Evolutionary conservation across 148 eudicot genomes (phyloP), one percentile per base, ranked within the genome.

Genomic region (Chenopodium quinoa): DNA sequence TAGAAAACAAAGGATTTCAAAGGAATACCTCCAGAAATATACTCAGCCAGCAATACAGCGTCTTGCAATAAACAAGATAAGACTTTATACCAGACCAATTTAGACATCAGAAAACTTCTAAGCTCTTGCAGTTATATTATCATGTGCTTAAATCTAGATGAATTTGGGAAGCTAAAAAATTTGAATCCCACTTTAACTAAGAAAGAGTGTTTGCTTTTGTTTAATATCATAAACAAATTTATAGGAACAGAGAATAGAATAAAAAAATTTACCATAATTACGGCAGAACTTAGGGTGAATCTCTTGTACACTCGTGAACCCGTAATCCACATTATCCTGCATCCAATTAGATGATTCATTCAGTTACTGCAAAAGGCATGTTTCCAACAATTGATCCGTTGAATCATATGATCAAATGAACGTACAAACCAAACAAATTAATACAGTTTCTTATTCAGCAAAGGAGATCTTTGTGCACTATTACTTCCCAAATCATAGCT

Each of bases 311-410:
- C 95, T 77, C 92, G 90, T 44, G 93, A 83, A 34, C 99, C 98
- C 19, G 87, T 86, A 32, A 90, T 90, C 99, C 99, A 96, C 88
- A 92, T 91, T 80, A 96, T 87, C 91, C 99, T 96, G 97, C 48
- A 22, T 77, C 78, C 80, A 73, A 72, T 9, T n/a, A 72, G 73
- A 75, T 27, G 48, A 62, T 48, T 50, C n/a, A 31, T 62, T 80
- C 73, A 81, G 77, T 23, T 60, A 56, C 62, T 29, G 71, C 37
- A 4, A 19, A 64, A 62, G 1, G 12, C 19, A 31, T 1, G 32
- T 48, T 25, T 80, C 67, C 76, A 37, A 19, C 16, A 25, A 23
- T 46, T 68, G 23, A 25, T 17, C 6, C 3, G 7, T 73, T 52
- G n/a, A 70, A 16, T 48, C 48, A 16, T n/a, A 22, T 40, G 44